phyloP scores from a whole-genome alignment of 2,329 filamentous ascomycete species.

The Aspergillus amoenus region DNA sequence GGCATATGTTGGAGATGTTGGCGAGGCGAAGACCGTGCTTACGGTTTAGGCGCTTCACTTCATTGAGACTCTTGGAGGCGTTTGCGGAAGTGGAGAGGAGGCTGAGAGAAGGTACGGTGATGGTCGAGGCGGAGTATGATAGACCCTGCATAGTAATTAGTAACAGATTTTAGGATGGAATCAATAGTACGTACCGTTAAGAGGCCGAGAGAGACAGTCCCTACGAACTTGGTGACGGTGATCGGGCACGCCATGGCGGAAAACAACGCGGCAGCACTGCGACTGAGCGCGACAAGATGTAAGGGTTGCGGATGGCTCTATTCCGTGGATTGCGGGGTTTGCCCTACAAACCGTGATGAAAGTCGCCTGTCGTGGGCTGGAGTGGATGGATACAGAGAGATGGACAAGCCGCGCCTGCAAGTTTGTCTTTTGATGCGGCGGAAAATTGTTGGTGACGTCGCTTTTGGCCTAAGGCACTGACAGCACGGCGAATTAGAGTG shows the following conservation, averaged over 20 bases:
- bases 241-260: constrained; percentile 66
- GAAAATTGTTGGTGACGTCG: constrained; percentile 8
- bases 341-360: neutral
- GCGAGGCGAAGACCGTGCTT: constrained; percentile 68
- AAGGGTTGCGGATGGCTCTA: neutral
- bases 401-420: neutral
- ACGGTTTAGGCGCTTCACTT: constrained; percentile 63
- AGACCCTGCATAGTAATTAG: constrained; percentile 66
- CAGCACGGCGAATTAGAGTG: neutral
- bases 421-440: neutral
- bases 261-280: neutral
- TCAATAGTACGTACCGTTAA: constrained; percentile 66
- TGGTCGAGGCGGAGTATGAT: constrained; percentile 76
- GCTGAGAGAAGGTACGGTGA: constrained; percentile 78
- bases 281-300: neutral
- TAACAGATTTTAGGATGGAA: neutral
- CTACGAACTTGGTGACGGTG: constrained; percentile 85
- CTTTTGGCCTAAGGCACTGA: neutral
- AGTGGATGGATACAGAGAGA: neutral
- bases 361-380: neutral
- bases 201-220: constrained; percentile 83
- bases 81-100: constrained; percentile 72
- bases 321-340: neutral
- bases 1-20: constrained; percentile 66
- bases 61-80: constrained; percentile 69